Evolutionary conservation across 2,329 filamentous ascomycete species (phyloP).

Genomic region (Fusarium sp.): DNA sequence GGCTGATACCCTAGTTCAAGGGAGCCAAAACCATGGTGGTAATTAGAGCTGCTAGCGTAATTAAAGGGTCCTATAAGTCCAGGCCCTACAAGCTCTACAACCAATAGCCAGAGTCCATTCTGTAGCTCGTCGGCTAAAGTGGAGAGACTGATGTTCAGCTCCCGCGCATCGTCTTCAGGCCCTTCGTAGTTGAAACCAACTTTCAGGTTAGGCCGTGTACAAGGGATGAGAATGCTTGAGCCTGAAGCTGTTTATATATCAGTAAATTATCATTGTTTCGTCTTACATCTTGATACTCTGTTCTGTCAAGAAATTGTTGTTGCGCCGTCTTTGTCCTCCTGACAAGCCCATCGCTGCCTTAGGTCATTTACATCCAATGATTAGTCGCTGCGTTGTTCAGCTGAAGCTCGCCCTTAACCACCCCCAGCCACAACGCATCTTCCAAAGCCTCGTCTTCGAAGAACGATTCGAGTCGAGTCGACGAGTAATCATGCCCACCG

Average conservation of each 20-base stretch:
- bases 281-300: neutral
- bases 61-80: slow-evolving; percentile 35
- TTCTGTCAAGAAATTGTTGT: neutral
- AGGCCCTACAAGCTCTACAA: slow-evolving; percentile 29
- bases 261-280: neutral
- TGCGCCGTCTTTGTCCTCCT: slow-evolving; percentile 13
- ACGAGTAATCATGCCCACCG: slow-evolving; percentile 24
- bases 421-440: slow-evolving; percentile 19
- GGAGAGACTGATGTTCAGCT: slow-evolving; percentile 27
- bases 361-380: slow-evolving; percentile 23
- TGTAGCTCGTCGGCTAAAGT: slow-evolving; percentile 26
- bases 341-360: slow-evolving; percentile 10
- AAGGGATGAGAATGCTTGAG: slow-evolving; percentile 13
- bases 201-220: slow-evolving; percentile 9
- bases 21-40: slow-evolving; percentile 14
- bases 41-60: slow-evolving; percentile 33
- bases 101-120: slow-evolving; percentile 19
- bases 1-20: slow-evolving; percentile 26
- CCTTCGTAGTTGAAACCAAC: slow-evolving; percentile 22
- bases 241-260: slow-evolving; percentile 4
- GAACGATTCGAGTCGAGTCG: neutral
- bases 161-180: slow-evolving; percentile 13
- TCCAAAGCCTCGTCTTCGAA: slow-evolving; percentile 16
- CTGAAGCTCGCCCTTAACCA: slow-evolving; percentile 24
- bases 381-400: slow-evolving; percentile 24